These are phyloP conservation scores for Penicillium ochrochloron DNA, from an alignment of 495 filamentous ascomycete genomes.

Conservation along the genomic window DNA sequence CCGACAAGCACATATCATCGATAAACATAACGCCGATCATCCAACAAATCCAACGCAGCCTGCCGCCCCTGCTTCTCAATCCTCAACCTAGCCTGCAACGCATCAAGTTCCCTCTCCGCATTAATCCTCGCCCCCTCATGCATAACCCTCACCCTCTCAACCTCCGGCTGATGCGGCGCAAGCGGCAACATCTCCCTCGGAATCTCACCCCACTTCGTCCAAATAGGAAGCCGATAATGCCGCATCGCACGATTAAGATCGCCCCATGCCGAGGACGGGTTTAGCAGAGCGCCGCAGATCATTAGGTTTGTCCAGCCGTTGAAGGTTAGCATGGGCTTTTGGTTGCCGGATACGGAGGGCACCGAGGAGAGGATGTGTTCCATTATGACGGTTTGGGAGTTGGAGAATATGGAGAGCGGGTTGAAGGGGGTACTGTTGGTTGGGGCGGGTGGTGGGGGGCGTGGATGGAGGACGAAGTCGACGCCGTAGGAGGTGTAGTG, in stretches of 20 bases:
- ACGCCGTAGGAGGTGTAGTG: conserved; percentile 1
- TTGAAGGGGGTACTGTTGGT: background rate
- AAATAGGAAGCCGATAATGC: background rate
- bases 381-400: background rate
- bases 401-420: background rate
- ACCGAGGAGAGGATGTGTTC: background rate
- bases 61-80: background rate
- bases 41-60: background rate
- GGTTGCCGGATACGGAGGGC: conserved; percentile 2
- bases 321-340: background rate
- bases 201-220: conserved; percentile 1
- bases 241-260: conserved; percentile 1
- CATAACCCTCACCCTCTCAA: background rate
- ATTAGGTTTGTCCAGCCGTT: background rate
- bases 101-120: background rate
- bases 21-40: background rate
- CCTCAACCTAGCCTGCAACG: background rate
- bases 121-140: conserved; percentile 1
- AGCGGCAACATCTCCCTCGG: background rate
- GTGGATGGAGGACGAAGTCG: background rate
- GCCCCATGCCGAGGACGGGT: conserved; percentile 1
- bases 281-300: background rate
- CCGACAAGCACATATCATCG: background rate
- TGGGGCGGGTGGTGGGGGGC: background rate
- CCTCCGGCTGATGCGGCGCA: background rate